phyloP scores from a whole-genome alignment of 768 basidiomycete species.

The Rhizopogon rudus region DNA sequence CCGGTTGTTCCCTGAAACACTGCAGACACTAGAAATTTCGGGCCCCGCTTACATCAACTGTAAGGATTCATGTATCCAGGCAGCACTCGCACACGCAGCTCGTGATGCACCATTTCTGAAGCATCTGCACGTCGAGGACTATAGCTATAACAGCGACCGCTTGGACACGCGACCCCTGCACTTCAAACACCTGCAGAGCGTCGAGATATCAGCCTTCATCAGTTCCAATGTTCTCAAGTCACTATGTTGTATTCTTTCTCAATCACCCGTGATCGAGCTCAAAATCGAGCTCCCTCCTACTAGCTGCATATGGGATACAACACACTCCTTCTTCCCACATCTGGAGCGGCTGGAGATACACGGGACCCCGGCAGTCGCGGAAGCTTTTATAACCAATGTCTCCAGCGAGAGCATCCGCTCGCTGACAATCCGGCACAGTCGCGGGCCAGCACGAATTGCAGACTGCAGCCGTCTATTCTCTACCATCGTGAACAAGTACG shows the following conservation, averaged over 20 bases:
- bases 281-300: background rate
- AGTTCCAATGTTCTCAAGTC: background rate
- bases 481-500: background rate
- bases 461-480: background rate
- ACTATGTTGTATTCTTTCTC: background rate
- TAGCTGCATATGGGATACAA: background rate
- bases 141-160: background rate
- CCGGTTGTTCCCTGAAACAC: slow-evolving; percentile 12
- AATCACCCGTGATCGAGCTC: slow-evolving; percentile 1
- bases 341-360: background rate
- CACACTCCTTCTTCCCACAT: background rate
- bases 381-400: background rate
- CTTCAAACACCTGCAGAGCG: background rate
- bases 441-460: background rate
- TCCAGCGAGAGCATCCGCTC: background rate
- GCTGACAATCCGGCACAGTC: background rate
- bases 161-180: background rate
- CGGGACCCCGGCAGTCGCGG: background rate
- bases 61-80: slow-evolving; percentile 10
- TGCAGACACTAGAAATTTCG: slow-evolving; percentile 7
- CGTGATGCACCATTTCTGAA: slow-evolving; percentile 9
- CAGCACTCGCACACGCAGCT: slow-evolving; percentile 12
- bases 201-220: background rate
- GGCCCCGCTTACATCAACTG: slow-evolving; percentile 8
- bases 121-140: slow-evolving; percentile 4